A percentile compares a stretch with the other conserved stretches of the same genome.
Conservation (phyloP, 805 yeast species). For the Candida caryicola region DNA sequence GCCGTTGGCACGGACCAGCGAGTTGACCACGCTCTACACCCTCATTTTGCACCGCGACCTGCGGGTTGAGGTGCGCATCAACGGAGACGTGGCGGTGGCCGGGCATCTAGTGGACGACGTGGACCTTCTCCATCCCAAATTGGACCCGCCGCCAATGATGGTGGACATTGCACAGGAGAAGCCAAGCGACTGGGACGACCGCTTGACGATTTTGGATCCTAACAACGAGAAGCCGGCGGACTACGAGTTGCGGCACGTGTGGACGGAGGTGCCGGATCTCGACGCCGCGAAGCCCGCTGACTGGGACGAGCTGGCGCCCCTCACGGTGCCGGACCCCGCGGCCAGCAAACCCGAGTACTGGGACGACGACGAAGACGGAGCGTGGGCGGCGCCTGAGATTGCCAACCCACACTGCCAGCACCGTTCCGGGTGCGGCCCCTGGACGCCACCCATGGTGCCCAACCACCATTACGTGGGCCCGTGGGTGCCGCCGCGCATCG, state of each 20-base stretch:
- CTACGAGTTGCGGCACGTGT: conserved; percentile 76
- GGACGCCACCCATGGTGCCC: conserved; percentile 64
- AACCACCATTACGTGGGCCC: conserved; percentile 76
- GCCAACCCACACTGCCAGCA: conserved; percentile 68
- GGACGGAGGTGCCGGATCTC: conserved; percentile 60
- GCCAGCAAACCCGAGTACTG: conserved; percentile 71
- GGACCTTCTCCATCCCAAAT: conserved; percentile 57
- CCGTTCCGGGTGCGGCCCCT: conserved; percentile 73
- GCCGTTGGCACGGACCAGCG: conserved; percentile 61
- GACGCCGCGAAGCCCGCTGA: conserved; percentile 64
- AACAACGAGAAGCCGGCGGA: conserved; percentile 69
- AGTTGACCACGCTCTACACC: conserved; percentile 69
- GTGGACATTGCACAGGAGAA: conserved; percentile 54
- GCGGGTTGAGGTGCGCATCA: conserved; percentile 74
- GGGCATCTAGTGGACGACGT: conserved; percentile 61
- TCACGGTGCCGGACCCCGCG: conserved; percentile 63
- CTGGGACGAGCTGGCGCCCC: conserved; percentile 70
- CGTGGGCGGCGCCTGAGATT: conserved; percentile 70
- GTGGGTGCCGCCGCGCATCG: conserved; percentile 67
- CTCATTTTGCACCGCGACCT: conserved; percentile 63
- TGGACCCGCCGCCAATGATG: conserved; percentile 65
- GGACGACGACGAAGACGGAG: conserved; percentile 90
- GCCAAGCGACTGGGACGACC: conserved; percentile 85
- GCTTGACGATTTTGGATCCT: conserved; percentile 65
- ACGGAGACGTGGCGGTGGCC: conserved; percentile 69